phyloP scores from a whole-genome alignment of 2,329 filamentous ascomycete genomes.

The Aspergillus phoenicis region DNA sequence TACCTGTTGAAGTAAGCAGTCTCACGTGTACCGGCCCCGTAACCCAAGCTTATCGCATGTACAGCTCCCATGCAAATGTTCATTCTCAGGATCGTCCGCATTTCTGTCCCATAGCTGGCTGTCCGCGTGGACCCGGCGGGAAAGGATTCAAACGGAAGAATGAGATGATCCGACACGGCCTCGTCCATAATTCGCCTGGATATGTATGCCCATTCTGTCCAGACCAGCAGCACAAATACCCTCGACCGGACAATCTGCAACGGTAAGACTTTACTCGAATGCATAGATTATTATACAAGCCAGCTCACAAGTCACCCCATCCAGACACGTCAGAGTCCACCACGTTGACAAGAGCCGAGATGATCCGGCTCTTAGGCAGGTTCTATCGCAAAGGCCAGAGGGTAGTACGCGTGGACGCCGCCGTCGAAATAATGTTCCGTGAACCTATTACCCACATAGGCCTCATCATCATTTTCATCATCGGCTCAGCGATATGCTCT shows the following conservation, averaged over 20 bases:
- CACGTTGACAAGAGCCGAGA: conserved; percentile 89
- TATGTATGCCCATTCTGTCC: conserved; percentile 97
- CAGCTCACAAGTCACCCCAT: conserved; percentile 4
- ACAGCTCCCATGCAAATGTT: conserved; percentile 59
- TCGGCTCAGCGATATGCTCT: not conserved
- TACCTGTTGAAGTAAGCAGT: conserved; percentile 64
- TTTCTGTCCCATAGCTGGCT: conserved; percentile 62
- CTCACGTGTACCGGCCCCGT: not conserved
- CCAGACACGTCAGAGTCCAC: conserved; percentile 87
- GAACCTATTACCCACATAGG: not conserved
- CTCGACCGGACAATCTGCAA: conserved; percentile 92
- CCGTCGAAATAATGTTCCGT: conserved; percentile 54
- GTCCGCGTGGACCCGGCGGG: conserved; percentile 61
- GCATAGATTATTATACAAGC: not conserved
- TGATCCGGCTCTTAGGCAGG: conserved; percentile 76
- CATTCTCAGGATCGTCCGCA: conserved; percentile 66
- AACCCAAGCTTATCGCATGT: conserved; percentile 6
- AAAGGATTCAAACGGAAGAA: conserved; percentile 71
- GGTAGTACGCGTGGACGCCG: conserved; percentile 79
- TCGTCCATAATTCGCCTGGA: conserved; percentile 91
- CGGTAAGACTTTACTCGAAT: conserved; percentile 59
- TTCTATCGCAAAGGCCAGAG: conserved; percentile 82
- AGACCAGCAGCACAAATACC: conserved; percentile 91
- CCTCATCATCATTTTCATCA: conserved; percentile 1
- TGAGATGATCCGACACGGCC: conserved; percentile 73